Evolutionary conservation across 805 yeast genomes (phyloP), one percentile per base, ranked within the genome.

Genomic region (Kodamaea fukazawae): DNA sequence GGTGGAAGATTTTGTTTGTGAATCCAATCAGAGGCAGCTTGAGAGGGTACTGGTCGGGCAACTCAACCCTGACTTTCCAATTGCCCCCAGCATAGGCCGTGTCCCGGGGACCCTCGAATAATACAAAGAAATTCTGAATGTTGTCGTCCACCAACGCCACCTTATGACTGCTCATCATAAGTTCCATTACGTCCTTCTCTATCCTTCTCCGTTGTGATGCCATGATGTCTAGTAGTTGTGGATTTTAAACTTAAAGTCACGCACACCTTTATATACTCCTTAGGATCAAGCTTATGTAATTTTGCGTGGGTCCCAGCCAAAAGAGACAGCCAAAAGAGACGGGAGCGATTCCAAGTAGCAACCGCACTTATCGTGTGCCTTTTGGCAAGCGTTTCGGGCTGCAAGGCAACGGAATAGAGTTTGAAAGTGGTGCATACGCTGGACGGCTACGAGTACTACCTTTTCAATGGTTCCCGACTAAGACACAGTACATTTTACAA

Each of bases 11-110:
- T 57, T 83, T 85, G 63, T 90, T 93, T 37, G 79, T 79, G 58
- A 91, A 91, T 6, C 97, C 98, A 46, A 91, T 89, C 11, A 96
- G 88, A 4, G 99, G 99, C 3, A 96, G 86, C 57, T 87, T 91
- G 60, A 86, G 88, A 1, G 99, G 99, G 54, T 91, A 91, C 55
- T 86, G 95, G 56, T 87, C 95, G 2, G 98, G 98, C 42, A 91
- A 70, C 57, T 91, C 97, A 12, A 91, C 97, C 54, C 88, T 88
- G 25, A 91, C 71, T 55, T 82, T 81, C 97, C 98, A 91, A 2
- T 75, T 68, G 0, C 98, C 98, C 1, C 86, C 86, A 50, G 83
- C 87, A 60, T 89, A 91, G 4, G 96, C 95, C 1, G 98, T 68
- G 34, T 64, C 72, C n/a, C 42, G 29, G 1, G 99, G 99, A 0